Base-by-base conservation (phyloP, 169 alveolate genomes). In the Eimeria zaria region DNA sequence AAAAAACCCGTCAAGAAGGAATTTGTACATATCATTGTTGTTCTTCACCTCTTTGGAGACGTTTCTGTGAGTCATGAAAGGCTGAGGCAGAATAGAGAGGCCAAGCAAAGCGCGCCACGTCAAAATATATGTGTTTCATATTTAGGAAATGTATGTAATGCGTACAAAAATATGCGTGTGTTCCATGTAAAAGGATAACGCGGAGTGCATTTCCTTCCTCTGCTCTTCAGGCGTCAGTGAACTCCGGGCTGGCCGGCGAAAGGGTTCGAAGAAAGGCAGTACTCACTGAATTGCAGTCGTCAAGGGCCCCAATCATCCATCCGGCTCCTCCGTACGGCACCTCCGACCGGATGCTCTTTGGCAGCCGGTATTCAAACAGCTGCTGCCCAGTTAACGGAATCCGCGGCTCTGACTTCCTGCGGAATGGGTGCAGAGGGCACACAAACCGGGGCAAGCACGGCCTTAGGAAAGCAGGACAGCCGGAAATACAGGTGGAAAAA, bases 281-380 rank as follows among this genome's bases (percentile, higher is more conserved):
- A 60, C 93, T 62, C 73, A 87, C 93, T 24, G 93, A 87, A 33
- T 87, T 30, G 44, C 93, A 87, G n/a, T 27, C 8, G 64, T 87
- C 93, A 62, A 87, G 93, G 46, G 93, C 58, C n/a, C 60, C 81
- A 8, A 87, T 2, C 33, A 58, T 48, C 93, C 93, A 87, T 12
- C 93, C 93, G 16, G 27, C 9, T 18, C 93, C 93, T 33, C 93
- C 93, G 20, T 87, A 87, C 58, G 93, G 93, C 81, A 87, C 81
- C 53, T 87, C 81, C 44, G 93, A n/a, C 33, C 41, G 81, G 33
- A 87, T 60, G 78, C 83, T 12, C 48, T 87, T 87, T 22, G 93
- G 81, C 22, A 87, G 93, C 11, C 93, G 64, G 51, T 87, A 87
- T 58, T 58, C 93, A 41, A 62, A 62, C 30, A 87, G 64, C 46